Base-by-base conservation (phyloP, 495 filamentous ascomycete genomes). In the Hypoxylon trugodes region DNA sequence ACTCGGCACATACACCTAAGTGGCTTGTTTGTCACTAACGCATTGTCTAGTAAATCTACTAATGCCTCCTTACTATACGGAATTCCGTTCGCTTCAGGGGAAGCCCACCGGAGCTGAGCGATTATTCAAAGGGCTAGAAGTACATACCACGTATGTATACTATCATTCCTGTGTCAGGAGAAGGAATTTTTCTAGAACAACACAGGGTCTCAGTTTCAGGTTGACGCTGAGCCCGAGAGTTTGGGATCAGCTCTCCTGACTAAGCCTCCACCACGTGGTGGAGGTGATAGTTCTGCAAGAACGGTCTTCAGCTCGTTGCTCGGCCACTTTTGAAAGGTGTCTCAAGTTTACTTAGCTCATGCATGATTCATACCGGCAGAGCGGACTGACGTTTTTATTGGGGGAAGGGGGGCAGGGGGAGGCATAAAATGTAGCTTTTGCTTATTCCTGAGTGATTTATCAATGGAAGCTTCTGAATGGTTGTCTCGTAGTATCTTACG, bases 131-230 rank as follows among this genome's bases (percentile, higher is more conserved):
- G n/a, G n/a, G n/a, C n/a, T n/a, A n/a, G n/a, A n/a, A n/a, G n/a
- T n/a, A n/a, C n/a, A n/a, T n/a, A n/a, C n/a, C 19, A 53, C 16
- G 47, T 12, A 26, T 25, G 18, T 10, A 38, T 13, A 24, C 22
- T 33, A 21, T 18, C 45, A n/a, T 28, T 15, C 12, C 10, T 13
- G 13, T n/a, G 12, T 33, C 13, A 32, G 45, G 22, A 10, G 10
- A 52, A 25, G 12, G n/a, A 40, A 40, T 53, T 36, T 35, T 40
- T 40, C 49, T 30, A 30, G 33, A 33, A 48, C 13, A 10, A 8
- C 16, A 28, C 4, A n/a, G 7, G 15, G 12, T 9, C 10, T 10
- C 15, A 33, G 4, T 48, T 16, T 30, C 45, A 21, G 7, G 10
- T 15, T 48, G 9, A 25, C 45, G 28, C n/a, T 21, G 24, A 48